phyloP scores from a whole-genome alignment of 2,329 filamentous ascomycete genomes.

The Aspergillus bombycis region DNA sequence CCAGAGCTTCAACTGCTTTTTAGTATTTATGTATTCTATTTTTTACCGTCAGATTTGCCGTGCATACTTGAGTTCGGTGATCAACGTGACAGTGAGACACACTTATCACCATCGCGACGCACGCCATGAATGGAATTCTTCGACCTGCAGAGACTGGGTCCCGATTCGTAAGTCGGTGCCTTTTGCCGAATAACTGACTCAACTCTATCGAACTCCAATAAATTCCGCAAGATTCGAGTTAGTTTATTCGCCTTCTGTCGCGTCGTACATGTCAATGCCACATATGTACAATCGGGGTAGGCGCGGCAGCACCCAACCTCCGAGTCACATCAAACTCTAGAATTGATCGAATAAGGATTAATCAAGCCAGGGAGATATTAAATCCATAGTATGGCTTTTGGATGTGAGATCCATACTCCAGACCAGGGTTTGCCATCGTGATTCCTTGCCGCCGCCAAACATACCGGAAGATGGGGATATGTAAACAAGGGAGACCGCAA shows the following conservation, averaged over 20 bases:
- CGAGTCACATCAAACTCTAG: neutral
- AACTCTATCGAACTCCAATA: neutral
- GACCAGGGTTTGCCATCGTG: neutral
- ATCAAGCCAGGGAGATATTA: neutral
- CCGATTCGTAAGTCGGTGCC: neutral
- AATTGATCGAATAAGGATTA: neutral
- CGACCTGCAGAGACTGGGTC: neutral
- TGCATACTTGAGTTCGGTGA: conserved; percentile 15
- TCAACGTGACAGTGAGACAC: conserved; percentile 8
- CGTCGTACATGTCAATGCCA: neutral
- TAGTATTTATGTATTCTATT: neutral
- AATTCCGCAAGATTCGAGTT: too few relatives aligned
- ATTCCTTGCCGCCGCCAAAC: neutral
- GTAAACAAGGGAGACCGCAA: neutral
- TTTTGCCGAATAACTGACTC: neutral
- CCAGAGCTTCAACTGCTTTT: neutral
- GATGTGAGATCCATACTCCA: neutral
- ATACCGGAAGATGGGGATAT: neutral
- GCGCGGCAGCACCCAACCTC: neutral
- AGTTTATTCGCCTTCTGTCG: neutral
- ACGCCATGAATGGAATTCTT: conserved; percentile 10
- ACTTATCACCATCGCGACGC: conserved; percentile 15
- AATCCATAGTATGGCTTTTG: neutral
- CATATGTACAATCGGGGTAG: neutral
- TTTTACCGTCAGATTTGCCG: neutral